Conservation (phyloP, 345 rosid genomes). For the Ricinus communis region DNA sequence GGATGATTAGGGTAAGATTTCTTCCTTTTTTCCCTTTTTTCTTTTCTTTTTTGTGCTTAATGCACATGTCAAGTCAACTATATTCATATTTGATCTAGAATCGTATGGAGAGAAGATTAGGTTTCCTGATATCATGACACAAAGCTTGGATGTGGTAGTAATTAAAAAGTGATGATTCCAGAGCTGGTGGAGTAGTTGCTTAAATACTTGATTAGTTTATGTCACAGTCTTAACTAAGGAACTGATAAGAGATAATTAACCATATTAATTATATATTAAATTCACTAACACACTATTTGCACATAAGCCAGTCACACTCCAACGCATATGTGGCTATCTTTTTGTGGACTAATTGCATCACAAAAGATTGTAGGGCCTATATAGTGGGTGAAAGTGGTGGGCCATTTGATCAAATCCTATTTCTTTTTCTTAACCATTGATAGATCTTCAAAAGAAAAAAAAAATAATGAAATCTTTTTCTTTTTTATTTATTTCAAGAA, state of each 20-base stretch:
- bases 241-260: slow-evolving; percentile 6
- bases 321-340: slow-evolving; percentile 12
- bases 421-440: slow-evolving; percentile 14
- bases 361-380: background rate
- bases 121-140: slow-evolving; percentile 22
- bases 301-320: slow-evolving; percentile 22
- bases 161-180: slow-evolving; percentile 28
- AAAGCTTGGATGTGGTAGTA: slow-evolving; percentile 13
- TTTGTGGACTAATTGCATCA: slow-evolving; percentile 24
- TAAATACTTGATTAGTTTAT: slow-evolving; percentile 24
- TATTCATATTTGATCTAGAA: background rate
- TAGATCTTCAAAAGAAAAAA: slow-evolving; percentile 20
- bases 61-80: no score
- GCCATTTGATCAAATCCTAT: slow-evolving; percentile 28
- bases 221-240: slow-evolving; percentile 30
- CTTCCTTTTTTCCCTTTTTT: no score
- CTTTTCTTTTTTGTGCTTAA: no score
- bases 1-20: background rate
- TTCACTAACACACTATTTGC: slow-evolving; percentile 2
- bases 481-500: no score
- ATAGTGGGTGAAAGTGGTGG: slow-evolving; percentile 31
- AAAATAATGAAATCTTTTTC: no score
- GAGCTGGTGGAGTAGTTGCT: slow-evolving; percentile 47
- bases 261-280: slow-evolving; percentile 13
- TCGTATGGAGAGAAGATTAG: slow-evolving; percentile 10